A percentile compares a stretch with the other conserved stretches of the same genome.
phyloP scores from a whole-genome alignment of 1,139 yeast genomes.

The Geotrichum bryndzae region DNA sequence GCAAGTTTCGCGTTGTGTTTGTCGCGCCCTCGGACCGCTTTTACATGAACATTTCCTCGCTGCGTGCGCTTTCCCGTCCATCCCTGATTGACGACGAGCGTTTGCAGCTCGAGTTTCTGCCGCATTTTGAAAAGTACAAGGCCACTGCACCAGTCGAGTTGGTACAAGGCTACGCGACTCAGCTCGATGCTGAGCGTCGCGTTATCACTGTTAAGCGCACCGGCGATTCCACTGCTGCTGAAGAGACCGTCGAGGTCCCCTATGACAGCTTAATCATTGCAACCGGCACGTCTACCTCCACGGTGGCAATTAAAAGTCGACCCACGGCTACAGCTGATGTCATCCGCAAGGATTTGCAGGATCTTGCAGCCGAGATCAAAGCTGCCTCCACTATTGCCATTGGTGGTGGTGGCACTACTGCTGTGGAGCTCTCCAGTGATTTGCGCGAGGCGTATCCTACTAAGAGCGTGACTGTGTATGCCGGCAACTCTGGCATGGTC shows the following conservation, averaged over 20 bases:
- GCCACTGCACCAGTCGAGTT: constrained; percentile 14
- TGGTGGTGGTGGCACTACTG: constrained; percentile 92
- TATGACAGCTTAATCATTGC: constrained; percentile 78
- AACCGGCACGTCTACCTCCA: constrained; percentile 64
- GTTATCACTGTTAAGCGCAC: constrained; percentile 29
- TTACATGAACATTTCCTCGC: constrained; percentile 25
- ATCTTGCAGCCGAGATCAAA: constrained; percentile 66
- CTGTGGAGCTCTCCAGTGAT: constrained; percentile 86
- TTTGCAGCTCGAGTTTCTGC: constrained; percentile 19
- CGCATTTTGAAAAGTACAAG: constrained; percentile 18
- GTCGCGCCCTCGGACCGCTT: constrained; percentile 21
- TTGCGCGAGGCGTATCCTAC: constrained; percentile 22
- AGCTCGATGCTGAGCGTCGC: constrained; percentile 25
- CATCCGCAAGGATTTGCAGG: constrained; percentile 42
- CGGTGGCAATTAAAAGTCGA: constrained; percentile 66
- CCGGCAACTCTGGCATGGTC: constrained; percentile 24
- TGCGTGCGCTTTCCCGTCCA: constrained; percentile 27
- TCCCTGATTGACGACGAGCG: constrained; percentile 17
- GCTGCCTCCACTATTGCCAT: constrained; percentile 70
- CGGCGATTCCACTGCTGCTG: constrained; percentile 29
- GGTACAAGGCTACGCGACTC: constrained; percentile 34
- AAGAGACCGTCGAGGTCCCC: constrained; percentile 30
- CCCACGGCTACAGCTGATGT: constrained; percentile 62
- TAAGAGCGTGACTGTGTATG: constrained; percentile 25
- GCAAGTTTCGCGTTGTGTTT: constrained; percentile 19